phyloP scores from a whole-genome alignment of 2,329 filamentous ascomycete genomes.

The Corniculantispora saksenae region DNA sequence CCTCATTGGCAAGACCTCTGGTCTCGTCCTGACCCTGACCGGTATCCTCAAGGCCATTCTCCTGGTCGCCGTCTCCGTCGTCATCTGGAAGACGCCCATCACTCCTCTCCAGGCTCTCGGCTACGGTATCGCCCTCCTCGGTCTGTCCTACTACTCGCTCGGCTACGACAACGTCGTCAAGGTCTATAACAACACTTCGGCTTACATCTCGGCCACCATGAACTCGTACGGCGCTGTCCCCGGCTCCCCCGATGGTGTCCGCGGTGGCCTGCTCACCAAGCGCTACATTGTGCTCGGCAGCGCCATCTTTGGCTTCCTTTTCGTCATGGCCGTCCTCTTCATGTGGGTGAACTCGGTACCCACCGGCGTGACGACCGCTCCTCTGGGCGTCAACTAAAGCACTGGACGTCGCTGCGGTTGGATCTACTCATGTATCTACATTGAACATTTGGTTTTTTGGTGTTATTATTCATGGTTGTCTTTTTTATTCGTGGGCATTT shows the following conservation, averaged over 20 bases:
- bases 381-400: conserved; percentile 6
- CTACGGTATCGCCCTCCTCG: conserved; percentile 67
- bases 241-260: conserved; percentile 18
- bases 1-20: conserved; percentile 84
- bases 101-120: conserved; percentile 72
- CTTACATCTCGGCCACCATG: conserved; percentile 28
- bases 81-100: conserved; percentile 76
- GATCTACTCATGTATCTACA: neutral
- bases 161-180: conserved; percentile 37
- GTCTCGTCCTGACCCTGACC: conserved; percentile 80
- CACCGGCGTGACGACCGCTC: neutral
- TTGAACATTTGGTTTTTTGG: conserved; percentile 4
- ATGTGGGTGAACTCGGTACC: conserved; percentile 17
- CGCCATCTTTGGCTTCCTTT: conserved; percentile 30
- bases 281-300: conserved; percentile 26
- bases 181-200: conserved; percentile 24
- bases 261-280: conserved; percentile 21
- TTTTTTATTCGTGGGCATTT: conserved; percentile 1
- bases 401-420: neutral
- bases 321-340: conserved; percentile 25
- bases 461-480: conserved; percentile 2
- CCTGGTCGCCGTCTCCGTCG: conserved; percentile 72
- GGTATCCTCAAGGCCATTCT: conserved; percentile 89
- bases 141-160: conserved; percentile 52
- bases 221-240: conserved; percentile 24